A percentile compares a stretch with the other conserved stretches of the same genome.
Evolutionary conservation across 2,329 filamentous ascomycete species (phyloP).

Genomic region (Fusarium sacchari): DNA sequence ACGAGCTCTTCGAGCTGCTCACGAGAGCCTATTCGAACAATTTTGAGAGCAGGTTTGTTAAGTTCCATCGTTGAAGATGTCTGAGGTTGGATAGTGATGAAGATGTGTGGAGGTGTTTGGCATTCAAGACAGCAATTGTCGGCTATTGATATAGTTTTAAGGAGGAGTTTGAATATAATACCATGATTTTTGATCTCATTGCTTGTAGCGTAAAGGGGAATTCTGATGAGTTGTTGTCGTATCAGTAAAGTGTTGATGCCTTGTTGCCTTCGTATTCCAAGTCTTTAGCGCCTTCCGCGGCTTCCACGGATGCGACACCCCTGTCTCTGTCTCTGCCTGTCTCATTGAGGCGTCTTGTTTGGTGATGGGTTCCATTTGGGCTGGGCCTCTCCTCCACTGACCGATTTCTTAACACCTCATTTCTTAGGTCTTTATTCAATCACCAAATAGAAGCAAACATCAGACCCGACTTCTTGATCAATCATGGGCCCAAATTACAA

Average conservation of each 20-base stretch:
- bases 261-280: neutral
- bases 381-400: neutral
- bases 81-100: neutral
- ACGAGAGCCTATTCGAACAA: neutral
- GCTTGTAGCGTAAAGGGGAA: neutral
- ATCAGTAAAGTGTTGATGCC: neutral
- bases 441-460: neutral
- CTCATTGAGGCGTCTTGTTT: neutral
- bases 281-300: neutral
- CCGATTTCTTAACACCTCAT: neutral
- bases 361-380: no score
- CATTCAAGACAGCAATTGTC: neutral
- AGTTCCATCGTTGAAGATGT: neutral
- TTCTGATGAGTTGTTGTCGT: neutral
- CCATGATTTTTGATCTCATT: neutral
- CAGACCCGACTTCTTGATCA: fast-evolving
- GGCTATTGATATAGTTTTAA: neutral
- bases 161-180: neutral
- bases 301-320: neutral
- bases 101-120: neutral
- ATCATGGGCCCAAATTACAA: no score
- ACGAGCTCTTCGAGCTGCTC: slow-evolving; percentile 9
- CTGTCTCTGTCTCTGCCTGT: neutral
- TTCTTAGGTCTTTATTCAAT: no score
- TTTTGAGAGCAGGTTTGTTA: neutral